phyloP scores from a whole-genome alignment of 768 basidiomycete species.

The Serendipita vermifera region DNA sequence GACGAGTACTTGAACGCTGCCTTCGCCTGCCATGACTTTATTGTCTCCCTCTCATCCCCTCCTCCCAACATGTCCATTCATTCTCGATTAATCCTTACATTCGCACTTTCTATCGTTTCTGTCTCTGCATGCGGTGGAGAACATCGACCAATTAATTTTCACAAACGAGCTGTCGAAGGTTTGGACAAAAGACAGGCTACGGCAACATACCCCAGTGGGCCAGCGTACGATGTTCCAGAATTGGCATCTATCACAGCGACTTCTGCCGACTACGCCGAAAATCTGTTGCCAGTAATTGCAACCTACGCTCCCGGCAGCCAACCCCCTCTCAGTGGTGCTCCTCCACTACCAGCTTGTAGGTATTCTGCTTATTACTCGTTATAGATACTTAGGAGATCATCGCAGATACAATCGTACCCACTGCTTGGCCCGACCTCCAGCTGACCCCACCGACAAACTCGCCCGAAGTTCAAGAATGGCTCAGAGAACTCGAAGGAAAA shows the following conservation, averaged over 20 bases:
- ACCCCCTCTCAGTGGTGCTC: constrained; percentile 52
- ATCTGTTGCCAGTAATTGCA: constrained; percentile 34
- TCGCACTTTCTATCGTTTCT: too few relatives aligned
- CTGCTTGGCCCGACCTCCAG: constrained; percentile 4
- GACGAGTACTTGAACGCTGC: too few relatives aligned
- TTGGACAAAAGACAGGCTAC: not conserved
- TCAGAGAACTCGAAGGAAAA: constrained; percentile 52
- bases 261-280: not conserved
- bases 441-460: constrained; percentile 20
- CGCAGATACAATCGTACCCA: constrained; percentile 13
- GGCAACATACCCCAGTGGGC: not conserved
- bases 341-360: constrained; percentile 46
- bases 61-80: too few relatives aligned
- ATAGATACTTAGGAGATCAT: not conserved
- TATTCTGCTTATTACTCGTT: too few relatives aligned
- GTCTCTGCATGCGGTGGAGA: too few relatives aligned
- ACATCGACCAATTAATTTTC: too few relatives aligned
- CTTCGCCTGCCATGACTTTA: too few relatives aligned
- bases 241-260: constrained; percentile 2
- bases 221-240: constrained; percentile 1
- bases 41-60: too few relatives aligned
- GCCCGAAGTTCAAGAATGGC: constrained; percentile 19
- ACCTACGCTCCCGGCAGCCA: constrained; percentile 48
- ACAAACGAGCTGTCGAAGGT: too few relatives aligned
- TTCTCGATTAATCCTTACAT: too few relatives aligned